phyloP scores from a whole-genome alignment of 2,329 filamentous ascomycete species.

The Periconia sp. region DNA sequence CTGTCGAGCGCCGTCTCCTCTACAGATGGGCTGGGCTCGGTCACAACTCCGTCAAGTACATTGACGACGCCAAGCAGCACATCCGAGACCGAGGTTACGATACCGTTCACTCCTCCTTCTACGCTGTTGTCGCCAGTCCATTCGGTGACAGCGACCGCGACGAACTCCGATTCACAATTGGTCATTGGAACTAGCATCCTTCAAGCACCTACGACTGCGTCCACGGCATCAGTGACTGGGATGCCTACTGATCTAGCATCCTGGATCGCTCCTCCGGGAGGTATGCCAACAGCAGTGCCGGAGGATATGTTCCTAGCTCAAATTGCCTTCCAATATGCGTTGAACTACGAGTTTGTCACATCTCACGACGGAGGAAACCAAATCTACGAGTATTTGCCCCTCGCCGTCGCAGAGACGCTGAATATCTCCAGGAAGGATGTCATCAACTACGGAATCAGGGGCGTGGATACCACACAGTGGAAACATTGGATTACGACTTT shows the following conservation, averaged over 20 bases:
- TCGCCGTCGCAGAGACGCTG: constrained; percentile 72
- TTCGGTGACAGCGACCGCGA: constrained; percentile 55
- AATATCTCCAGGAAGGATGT: constrained; percentile 57
- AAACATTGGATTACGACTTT: constrained; percentile 83
- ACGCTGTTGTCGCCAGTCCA: constrained; percentile 36
- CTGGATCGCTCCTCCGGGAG: constrained; percentile 74
- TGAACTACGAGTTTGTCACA: constrained; percentile 84
- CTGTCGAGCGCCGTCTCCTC: no score
- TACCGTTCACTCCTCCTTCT: constrained; percentile 24
- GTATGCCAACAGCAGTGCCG: constrained; percentile 60
- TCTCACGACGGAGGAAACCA: constrained; percentile 77
- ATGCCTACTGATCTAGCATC: constrained; percentile 73
- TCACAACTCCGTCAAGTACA: no score
- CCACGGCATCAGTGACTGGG: constrained; percentile 52
- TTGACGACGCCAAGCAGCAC: not conserved
- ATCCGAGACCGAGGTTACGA: constrained; percentile 14
- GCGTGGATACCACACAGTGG: constrained; percentile 72
- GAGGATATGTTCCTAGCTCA: constrained; percentile 75
- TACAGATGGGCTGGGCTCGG: no score
- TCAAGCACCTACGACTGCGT: constrained; percentile 57
- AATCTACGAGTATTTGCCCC: constrained; percentile 80
- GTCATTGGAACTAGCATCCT: constrained; percentile 68
- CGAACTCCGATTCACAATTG: constrained; percentile 51
- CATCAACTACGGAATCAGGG: constrained; percentile 73
- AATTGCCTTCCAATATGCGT: constrained; percentile 78